Evolutionary conservation across 1,284 basidiomycete genomes (phyloP), one percentile per base, ranked within the genome.

Genomic region (Trametes pubescens): DNA sequence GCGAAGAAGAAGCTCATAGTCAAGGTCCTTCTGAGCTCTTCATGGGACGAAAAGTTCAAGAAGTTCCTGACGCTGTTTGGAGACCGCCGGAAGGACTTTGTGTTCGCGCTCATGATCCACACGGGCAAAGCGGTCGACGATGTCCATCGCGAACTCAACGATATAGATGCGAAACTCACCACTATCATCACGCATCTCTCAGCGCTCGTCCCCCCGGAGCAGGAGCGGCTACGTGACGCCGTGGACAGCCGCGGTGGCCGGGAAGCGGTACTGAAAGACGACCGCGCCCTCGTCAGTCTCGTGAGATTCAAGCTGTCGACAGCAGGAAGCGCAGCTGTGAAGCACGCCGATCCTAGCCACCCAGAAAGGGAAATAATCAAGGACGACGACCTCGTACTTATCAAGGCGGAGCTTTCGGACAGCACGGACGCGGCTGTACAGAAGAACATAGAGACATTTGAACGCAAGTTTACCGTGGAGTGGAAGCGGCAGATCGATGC

Each of bases 41-140:
- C 73, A 34, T 83, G 81, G 74, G 78, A 82, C 53, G 35, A 47
- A 9, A 74, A 72, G 3, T 72, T 83, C 9, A 72, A 76, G 4
- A 71, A 58, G 5, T 81, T 74, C 61, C 72, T 76, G 9, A 61
- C 68, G 10, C 70, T 62, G 9, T 83, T 82, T 66, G 66, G 69
- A 4, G 69, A 71, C 8, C 74, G 77, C 7, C 75, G 77, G 24
- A 65, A 69, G 34, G 73, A 77, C 4, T 74, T 83, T 47, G 65
- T 71, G n/a, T 72, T 75, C 40, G 74, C 74, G 7, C 68, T 82
- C 11, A 58, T 72, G 0, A 67, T 79, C 18, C 79, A 81, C 52
- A 78, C 74, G 2, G 75, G 75, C 5, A 63, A 70, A 0, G 75
- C 72, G 0, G 74, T 81, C 1, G 77, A 79, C 52, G 61, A 66